Percentiles rank a stretch among this genome's conserved stretches.
phyloP scores from a whole-genome alignment of 805 yeast genomes.

The Metschnikowia peoriensis region DNA sequence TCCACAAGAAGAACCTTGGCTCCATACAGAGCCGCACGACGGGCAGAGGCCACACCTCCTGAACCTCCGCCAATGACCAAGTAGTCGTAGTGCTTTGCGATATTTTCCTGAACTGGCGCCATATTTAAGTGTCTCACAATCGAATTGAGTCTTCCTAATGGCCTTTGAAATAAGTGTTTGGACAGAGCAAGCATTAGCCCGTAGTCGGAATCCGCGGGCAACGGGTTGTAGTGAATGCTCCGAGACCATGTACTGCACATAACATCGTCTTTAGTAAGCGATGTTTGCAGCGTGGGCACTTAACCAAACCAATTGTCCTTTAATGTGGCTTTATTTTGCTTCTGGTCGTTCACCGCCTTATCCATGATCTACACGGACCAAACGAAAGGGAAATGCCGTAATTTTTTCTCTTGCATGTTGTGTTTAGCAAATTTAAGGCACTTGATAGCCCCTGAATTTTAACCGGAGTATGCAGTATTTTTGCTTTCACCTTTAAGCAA shows the following conservation, averaged over 20 bases:
- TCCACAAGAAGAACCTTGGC: constrained; percentile 85
- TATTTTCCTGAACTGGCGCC: constrained; percentile 49
- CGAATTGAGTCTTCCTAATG: constrained; percentile 17
- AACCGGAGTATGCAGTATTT: too few relatives aligned
- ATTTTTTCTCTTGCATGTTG: too few relatives aligned
- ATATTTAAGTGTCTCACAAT: constrained; percentile 41
- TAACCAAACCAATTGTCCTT: too few relatives aligned
- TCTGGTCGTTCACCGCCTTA: too few relatives aligned
- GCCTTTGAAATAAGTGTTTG: constrained; percentile 6
- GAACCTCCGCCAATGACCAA: constrained; percentile 98
- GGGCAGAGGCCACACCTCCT: constrained; percentile 98
- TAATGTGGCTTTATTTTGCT: too few relatives aligned
- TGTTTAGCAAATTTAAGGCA: too few relatives aligned
- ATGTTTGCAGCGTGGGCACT: too few relatives aligned
- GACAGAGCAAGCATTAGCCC: constrained; percentile 11
- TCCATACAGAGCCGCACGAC: constrained; percentile 94
- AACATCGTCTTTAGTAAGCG: not conserved
- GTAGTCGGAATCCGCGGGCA: not conserved
- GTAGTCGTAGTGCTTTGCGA: constrained; percentile 69
- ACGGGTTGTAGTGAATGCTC: not conserved
- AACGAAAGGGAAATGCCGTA: too few relatives aligned
- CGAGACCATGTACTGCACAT: not conserved
- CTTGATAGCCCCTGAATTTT: too few relatives aligned
- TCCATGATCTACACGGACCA: too few relatives aligned
- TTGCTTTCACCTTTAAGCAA: too few relatives aligned